phyloP scores from a whole-genome alignment of 208 protist genomes.

The Wallacemonas sp. region DNA sequence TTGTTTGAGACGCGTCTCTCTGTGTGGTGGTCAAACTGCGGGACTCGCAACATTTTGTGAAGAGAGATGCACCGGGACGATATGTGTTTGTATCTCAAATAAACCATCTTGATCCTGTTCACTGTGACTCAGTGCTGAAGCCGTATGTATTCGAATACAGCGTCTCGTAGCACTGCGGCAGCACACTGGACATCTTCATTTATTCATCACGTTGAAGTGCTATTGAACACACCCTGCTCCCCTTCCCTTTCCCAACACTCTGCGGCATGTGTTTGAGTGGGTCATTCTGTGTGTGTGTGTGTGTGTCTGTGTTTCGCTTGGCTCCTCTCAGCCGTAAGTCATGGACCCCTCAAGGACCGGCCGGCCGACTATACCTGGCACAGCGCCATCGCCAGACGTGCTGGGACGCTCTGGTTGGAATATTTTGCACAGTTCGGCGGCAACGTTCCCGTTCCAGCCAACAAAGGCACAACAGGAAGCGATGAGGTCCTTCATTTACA shows the following conservation, averaged over 20 bases:
- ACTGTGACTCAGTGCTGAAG: too few relatives aligned
- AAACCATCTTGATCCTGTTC: too few relatives aligned
- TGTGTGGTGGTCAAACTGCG: too few relatives aligned
- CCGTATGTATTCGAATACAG: too few relatives aligned
- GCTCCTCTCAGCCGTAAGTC: not conserved
- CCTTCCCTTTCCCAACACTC: too few relatives aligned
- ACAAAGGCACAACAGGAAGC: conserved; percentile 54
- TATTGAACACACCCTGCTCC: not conserved
- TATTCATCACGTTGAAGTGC: not conserved
- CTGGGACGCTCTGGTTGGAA: conserved; percentile 83
- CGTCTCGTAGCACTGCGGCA: too few relatives aligned
- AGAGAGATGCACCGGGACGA: too few relatives aligned
- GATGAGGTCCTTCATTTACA: conserved; percentile 77
- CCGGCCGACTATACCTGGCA: not conserved
- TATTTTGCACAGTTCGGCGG: conserved; percentile 83
- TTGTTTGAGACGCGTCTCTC: too few relatives aligned
- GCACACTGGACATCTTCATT: not conserved
- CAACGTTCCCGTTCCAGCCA: conserved; percentile 81
- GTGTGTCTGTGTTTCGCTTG: not conserved
- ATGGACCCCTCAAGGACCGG: not conserved
- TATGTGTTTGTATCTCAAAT: too few relatives aligned
- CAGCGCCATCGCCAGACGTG: conserved; percentile 19
- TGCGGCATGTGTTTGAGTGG: not conserved
- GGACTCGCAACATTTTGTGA: too few relatives aligned
- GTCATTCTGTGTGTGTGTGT: not conserved